Evolutionary conservation across 495 filamentous ascomycete species (phyloP), one percentile per base, ranked within the genome.

Genomic region (Penicillium crystallinum): DNA sequence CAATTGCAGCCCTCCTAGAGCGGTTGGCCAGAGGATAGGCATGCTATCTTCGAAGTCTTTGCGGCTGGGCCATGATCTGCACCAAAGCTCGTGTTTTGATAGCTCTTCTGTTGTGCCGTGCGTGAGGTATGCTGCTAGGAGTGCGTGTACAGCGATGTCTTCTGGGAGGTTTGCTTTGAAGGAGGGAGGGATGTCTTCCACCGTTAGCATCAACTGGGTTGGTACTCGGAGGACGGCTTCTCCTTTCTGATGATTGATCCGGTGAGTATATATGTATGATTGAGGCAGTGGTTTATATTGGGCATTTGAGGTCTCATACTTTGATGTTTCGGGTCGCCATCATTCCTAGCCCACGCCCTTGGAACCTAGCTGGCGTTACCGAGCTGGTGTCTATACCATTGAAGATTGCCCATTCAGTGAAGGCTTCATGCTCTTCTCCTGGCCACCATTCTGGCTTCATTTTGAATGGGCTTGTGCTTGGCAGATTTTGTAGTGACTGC

Each of bases 321-420:
- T 84, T 66, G 50, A 92, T 77, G 6, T 70, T 65, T 14, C 77
- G 76, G 2, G 80, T 82, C 3, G 89, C 85, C 33, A 89, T 77
- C 47, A 95, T 82, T 21, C 90, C 89, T 10, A 92, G 69, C 7
- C 90, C 89, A 21, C 84, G 75, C 2, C 83, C 82, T 8, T 82
- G 79, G 23, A 92, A 79, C 58, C 60, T 71, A 15, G 67, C 75
- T 31, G 85, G 80, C 15, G 64, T 67, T 46, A 91, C 80, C 11
- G 82, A 82, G 48, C 81, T 75, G 35, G 84, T 71, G 3, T 72
- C 64, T 37, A 90, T 71, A 9, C 83, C 83, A 34, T 78, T 71
- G 4, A 69, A 65, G 5, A 67, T 66, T n/a, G 85, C 81, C 87
- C 87, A 90, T 55, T 71, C 46, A 6, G 81, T 70, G 43, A 89